A percentile compares a stretch with the other conserved stretches of the same genome.
These are phyloP conservation scores for Hemileccinum impolitum DNA, from an alignment of 768 basidiomycete genomes.

Conservation along the genomic window DNA sequence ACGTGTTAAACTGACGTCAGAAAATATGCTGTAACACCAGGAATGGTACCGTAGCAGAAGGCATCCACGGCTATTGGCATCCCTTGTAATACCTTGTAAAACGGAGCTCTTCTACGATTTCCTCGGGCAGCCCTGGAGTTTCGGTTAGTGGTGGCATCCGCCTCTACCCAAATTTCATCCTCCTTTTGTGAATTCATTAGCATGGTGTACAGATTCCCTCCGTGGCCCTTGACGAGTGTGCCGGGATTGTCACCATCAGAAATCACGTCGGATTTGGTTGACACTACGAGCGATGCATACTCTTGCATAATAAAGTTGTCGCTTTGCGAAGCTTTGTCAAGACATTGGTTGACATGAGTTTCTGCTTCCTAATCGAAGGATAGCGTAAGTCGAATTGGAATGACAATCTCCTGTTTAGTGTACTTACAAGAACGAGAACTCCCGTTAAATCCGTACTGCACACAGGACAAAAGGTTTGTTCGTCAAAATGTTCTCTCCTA, in stretches of 20 bases:
- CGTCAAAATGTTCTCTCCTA: slow-evolving; percentile 12
- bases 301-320: neutral
- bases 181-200: slow-evolving; percentile 89
- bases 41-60: slow-evolving; percentile 90
- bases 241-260: neutral
- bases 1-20: slow-evolving; percentile 57
- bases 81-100: slow-evolving; percentile 93
- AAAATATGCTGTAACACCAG: slow-evolving; percentile 87
- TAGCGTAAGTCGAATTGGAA: neutral
- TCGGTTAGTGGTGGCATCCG: slow-evolving; percentile 48
- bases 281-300: neutral
- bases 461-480: slow-evolving; percentile 23
- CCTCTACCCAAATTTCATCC: slow-evolving; percentile 83
- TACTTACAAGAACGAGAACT: slow-evolving; percentile 18
- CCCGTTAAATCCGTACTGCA: slow-evolving; percentile 18
- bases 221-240: neutral
- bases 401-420: slow-evolving; percentile 19
- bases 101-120: slow-evolving; percentile 75
- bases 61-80: slow-evolving; percentile 99
- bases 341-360: slow-evolving; percentile 56
- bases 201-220: slow-evolving; percentile 61
- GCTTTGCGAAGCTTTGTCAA: slow-evolving; percentile 34
- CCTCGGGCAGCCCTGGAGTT: slow-evolving; percentile 46
- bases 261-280: neutral
- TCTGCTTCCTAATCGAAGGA: slow-evolving; percentile 40